These are phyloP conservation scores for Elasticomyces elasticus DNA, from an alignment of 495 filamentous ascomycete species.

Conservation along the genomic window DNA sequence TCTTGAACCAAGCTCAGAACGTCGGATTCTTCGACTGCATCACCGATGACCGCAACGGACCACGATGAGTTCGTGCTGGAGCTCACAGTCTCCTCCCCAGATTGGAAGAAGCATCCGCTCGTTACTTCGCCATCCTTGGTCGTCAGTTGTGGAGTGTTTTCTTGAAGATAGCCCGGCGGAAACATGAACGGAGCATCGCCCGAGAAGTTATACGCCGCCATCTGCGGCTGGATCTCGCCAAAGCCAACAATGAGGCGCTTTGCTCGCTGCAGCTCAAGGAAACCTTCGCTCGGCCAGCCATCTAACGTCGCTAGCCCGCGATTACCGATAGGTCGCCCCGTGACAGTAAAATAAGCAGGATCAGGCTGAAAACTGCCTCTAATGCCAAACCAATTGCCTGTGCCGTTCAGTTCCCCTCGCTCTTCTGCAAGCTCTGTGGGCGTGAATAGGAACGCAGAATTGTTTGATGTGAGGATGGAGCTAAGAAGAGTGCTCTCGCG, in stretches of 20 bases:
- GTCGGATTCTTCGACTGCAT: constrained; percentile 26
- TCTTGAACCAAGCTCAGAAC: constrained; percentile 27
- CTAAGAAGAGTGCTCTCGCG: constrained; percentile 12
- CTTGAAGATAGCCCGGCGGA: constrained; percentile 30
- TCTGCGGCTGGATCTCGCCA: constrained; percentile 47
- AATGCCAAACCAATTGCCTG: constrained; percentile 45
- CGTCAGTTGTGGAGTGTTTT: constrained; percentile 22
- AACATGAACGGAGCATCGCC: constrained; percentile 38
- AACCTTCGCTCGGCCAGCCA: constrained; percentile 54
- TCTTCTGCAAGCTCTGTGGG: constrained; percentile 39
- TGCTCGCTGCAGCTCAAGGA: constrained; percentile 41
- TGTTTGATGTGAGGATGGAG: constrained; percentile 29
- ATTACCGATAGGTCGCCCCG: constrained; percentile 33
- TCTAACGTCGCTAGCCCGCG: constrained; percentile 49
- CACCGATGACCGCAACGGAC: constrained; percentile 36
- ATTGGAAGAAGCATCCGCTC: constrained; percentile 44
- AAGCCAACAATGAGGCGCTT: constrained; percentile 45
- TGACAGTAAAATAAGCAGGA: constrained; percentile 42
- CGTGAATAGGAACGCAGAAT: constrained; percentile 46
- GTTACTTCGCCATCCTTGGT: constrained; percentile 35
- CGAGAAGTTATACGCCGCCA: constrained; percentile 42
- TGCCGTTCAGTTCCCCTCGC: constrained; percentile 44
- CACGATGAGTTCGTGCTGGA: constrained; percentile 50
- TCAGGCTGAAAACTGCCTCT: constrained; percentile 37
- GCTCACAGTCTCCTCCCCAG: constrained; percentile 31